phyloP scores from a whole-genome alignment of 106 monocot genomes.

The Triglochin maritima region DNA sequence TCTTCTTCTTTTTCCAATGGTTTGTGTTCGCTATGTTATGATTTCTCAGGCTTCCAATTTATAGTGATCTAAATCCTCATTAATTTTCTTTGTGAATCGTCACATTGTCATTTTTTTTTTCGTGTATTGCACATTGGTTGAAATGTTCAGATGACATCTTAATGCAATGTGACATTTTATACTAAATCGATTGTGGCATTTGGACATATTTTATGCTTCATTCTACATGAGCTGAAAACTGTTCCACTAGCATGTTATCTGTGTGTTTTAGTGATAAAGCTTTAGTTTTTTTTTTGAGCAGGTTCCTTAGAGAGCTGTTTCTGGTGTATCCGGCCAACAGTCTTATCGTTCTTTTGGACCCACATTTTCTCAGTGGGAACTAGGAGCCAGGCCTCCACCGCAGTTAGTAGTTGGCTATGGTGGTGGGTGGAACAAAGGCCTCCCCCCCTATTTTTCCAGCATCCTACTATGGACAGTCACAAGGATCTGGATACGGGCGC shows the following conservation, averaged over 20 bases:
- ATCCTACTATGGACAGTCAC: neutral
- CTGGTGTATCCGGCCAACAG: slow-evolving; percentile 38
- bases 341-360: slow-evolving; percentile 39
- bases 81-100: too few species aligned
- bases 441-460: slow-evolving; percentile 7
- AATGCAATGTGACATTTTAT: neutral
- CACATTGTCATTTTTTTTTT: neutral
- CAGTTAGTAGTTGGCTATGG: slow-evolving; percentile 30
- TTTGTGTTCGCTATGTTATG: too few species aligned
- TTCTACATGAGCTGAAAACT: neutral
- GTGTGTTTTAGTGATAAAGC: slow-evolving; percentile 3
- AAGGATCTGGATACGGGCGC: too few species aligned
- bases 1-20: too few species aligned
- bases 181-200: too few species aligned
- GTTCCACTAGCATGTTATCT: neutral
- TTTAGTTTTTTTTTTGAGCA: slow-evolving; percentile 13
- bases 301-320: slow-evolving; percentile 9
- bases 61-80: too few species aligned
- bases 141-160: neutral
- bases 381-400: slow-evolving; percentile 15
- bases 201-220: neutral
- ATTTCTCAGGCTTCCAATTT: too few species aligned
- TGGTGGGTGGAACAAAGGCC: neutral
- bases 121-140: neutral
- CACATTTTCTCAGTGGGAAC: slow-evolving; percentile 33